phyloP scores from a whole-genome alignment of 202 grass and related monocot genomes.

The Musa balbisiana region DNA sequence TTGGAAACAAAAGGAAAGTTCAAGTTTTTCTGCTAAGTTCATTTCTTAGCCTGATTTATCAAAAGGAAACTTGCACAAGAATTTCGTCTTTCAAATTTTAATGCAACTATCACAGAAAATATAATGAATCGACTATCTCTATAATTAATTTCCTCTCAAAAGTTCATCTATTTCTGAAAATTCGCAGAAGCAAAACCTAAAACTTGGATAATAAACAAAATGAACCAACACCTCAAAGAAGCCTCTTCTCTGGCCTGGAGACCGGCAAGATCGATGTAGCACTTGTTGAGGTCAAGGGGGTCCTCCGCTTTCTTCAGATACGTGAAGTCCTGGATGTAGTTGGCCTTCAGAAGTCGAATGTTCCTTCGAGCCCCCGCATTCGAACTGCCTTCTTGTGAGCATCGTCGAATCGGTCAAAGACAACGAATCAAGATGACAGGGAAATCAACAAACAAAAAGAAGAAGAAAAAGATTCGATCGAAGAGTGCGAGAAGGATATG shows the following conservation, averaged over 20 bases:
- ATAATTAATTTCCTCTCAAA: neutral
- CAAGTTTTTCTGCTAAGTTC: neutral
- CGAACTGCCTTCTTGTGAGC: slow-evolving; percentile 78
- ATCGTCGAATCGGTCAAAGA: slow-evolving; percentile 17
- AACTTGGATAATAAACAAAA: neutral
- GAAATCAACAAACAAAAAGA: neutral
- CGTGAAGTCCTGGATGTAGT: slow-evolving; percentile 80
- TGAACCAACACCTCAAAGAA: slow-evolving; percentile 47
- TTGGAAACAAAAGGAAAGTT: neutral
- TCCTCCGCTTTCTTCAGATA: slow-evolving; percentile 52
- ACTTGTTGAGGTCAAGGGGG: slow-evolving; percentile 63
- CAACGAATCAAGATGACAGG: neutral
- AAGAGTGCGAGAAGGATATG: slow-evolving; percentile 71
- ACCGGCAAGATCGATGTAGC: slow-evolving; percentile 56
- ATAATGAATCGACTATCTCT: neutral
- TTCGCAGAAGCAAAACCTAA: neutral
- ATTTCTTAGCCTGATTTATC: neutral
- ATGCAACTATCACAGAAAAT: neutral
- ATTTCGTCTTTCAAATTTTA: neutral
- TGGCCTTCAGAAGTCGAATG: slow-evolving; percentile 77
- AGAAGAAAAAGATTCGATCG: neutral
- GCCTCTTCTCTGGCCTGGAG: slow-evolving; percentile 86
- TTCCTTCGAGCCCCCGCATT: slow-evolving; percentile 44
- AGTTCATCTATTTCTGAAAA: neutral
- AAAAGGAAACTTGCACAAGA: neutral